Evolutionary conservation across 2,329 filamentous ascomycete genomes (phyloP).

Genomic region (Magnaporthiopsis incrustans): DNA sequence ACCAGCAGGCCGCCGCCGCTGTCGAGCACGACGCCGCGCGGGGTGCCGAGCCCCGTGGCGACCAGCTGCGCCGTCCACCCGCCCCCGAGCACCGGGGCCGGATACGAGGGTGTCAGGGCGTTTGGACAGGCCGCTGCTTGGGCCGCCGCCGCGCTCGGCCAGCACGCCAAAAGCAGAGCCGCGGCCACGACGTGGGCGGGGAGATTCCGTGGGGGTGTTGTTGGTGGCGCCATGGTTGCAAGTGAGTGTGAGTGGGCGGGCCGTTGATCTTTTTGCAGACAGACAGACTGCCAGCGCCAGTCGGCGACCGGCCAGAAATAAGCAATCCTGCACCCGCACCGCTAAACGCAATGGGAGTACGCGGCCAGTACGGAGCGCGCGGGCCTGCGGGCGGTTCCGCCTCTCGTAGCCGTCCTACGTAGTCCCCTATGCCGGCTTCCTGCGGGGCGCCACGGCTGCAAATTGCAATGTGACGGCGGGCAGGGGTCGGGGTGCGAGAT

Average conservation of each 20-base stretch:
- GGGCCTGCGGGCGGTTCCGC: no score
- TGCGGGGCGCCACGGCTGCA: no score
- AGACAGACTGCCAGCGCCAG: not conserved
- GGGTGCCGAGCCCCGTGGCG: conserved; percentile 24
- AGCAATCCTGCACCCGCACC: no score
- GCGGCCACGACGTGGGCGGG: not conserved
- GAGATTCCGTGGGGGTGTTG: not conserved
- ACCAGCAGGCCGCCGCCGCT: conserved; percentile 35
- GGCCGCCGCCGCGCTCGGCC: conserved; percentile 6
- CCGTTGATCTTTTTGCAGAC: not conserved
- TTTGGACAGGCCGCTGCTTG: conserved; percentile 15
- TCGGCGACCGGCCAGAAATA: not conserved
- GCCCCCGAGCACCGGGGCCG: conserved; percentile 19
- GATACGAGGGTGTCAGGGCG: conserved; percentile 18
- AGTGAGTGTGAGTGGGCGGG: no score
- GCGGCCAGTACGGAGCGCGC: no score
- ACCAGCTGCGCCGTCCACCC: conserved; percentile 28
- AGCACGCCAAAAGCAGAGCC: conserved; percentile 1
- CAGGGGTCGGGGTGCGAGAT: not conserved
- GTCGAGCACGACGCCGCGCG: conserved; percentile 39
- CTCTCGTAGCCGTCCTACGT: no score
- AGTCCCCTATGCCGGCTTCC: not conserved
- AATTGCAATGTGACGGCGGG: no score
- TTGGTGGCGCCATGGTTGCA: not conserved
- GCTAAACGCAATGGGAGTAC: no score